Conservation (phyloP, 345 rosid genomes). For the rapeseed (Brassica napus) region DNA sequence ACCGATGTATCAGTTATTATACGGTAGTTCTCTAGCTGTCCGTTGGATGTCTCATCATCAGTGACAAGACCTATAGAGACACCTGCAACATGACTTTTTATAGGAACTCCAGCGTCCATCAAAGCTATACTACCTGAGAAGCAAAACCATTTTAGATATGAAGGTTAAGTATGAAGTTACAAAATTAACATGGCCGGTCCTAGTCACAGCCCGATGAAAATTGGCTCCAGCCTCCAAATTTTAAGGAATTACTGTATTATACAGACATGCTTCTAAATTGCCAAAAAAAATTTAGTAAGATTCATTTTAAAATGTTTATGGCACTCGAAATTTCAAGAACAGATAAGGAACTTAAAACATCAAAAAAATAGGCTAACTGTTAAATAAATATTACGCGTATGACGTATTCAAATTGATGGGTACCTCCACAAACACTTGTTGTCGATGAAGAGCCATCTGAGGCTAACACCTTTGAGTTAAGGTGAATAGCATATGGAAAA, state of each 20-base stretch:
- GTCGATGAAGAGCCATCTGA: not conserved
- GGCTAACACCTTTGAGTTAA: not conserved
- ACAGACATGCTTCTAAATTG: too few relatives aligned
- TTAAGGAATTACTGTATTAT: too few relatives aligned
- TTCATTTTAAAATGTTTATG: not conserved
- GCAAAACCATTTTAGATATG: not conserved
- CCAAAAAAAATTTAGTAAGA: too few relatives aligned
- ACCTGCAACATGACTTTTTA: not conserved
- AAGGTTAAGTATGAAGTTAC: not conserved
- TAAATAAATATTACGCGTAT: not conserved
- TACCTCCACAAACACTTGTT: not conserved
- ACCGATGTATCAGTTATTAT: not conserved
- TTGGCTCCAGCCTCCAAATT: not conserved
- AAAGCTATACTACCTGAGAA: not conserved
- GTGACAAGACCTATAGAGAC: not conserved
- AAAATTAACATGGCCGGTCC: not conserved
- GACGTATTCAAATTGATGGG: not conserved
- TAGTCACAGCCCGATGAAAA: not conserved
- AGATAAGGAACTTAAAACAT: not conserved
- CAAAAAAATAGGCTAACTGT: not conserved
- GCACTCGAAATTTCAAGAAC: not conserved
- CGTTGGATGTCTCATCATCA: not conserved
- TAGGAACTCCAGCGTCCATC: not conserved
- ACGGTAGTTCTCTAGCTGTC: not conserved
- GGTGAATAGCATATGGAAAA: not conserved